Conservation (phyloP, 208 protist genomes). For the Crithidia expoeki region DNA sequence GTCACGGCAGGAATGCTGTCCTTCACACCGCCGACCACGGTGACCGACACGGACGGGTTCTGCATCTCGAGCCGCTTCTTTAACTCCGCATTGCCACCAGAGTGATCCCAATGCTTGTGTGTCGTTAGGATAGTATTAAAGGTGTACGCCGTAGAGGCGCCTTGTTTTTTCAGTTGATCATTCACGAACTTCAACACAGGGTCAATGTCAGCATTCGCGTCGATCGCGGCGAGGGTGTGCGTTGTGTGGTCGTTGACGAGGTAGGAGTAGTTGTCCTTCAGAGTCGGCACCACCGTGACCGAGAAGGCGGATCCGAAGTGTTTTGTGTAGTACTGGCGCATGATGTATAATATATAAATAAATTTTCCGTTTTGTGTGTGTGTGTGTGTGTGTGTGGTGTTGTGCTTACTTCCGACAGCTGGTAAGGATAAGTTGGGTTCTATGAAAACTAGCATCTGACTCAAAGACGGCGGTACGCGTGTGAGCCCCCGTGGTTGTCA, state of each 20-base stretch:
- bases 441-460: no score
- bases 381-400: neutral
- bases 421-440: no score
- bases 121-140: slow-evolving; percentile 86
- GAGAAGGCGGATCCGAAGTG: slow-evolving; percentile 70
- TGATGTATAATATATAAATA: no score
- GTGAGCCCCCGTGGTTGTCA: no score
- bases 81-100: slow-evolving; percentile 85
- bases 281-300: slow-evolving; percentile 79
- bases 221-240: slow-evolving; percentile 73
- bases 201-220: slow-evolving; percentile 79
- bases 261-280: slow-evolving; percentile 94
- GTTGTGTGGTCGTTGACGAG: slow-evolving; percentile 80
- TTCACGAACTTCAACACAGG: slow-evolving; percentile 63
- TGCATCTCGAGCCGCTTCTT: slow-evolving; percentile 29
- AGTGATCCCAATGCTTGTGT: slow-evolving; percentile 95
- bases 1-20: slow-evolving; percentile 79
- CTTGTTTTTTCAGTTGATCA: slow-evolving; percentile 18
- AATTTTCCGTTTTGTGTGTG: no score
- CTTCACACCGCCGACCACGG: slow-evolving; percentile 77
- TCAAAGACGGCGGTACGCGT: no score
- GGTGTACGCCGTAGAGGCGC: neutral
- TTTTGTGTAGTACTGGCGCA: slow-evolving; percentile 47
- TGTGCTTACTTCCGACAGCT: no score
- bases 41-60: slow-evolving; percentile 20